Conservation (phyloP, 148 eudicot genomes). For the Selenicereus undatus region DNA sequence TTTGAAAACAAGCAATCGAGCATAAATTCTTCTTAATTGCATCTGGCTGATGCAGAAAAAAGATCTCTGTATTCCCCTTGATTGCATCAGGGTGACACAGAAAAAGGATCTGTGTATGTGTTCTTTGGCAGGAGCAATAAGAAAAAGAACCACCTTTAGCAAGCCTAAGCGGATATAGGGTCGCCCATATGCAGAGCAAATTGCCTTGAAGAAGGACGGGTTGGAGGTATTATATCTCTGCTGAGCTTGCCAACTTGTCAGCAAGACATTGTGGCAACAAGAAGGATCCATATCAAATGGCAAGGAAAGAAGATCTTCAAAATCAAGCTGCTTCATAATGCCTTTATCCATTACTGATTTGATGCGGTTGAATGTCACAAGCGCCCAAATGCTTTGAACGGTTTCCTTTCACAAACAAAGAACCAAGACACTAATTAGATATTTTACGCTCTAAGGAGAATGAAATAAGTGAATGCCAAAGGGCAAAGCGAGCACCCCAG, state of each 20-base stretch:
- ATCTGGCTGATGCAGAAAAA: slow-evolving; percentile 1
- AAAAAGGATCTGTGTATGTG: neutral
- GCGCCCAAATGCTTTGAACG: slow-evolving; percentile 40
- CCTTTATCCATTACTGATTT: slow-evolving; percentile 65
- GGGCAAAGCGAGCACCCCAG: neutral
- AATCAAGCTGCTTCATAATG: slow-evolving; percentile 72
- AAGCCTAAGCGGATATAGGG: slow-evolving; percentile 76
- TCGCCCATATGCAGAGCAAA: slow-evolving; percentile 78
- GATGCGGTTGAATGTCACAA: slow-evolving; percentile 60
- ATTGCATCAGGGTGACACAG: neutral
- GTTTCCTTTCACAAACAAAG: slow-evolving; percentile 39
- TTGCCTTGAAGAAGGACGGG: slow-evolving; percentile 76
- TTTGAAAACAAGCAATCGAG: neutral
- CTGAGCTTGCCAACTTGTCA: slow-evolving; percentile 58
- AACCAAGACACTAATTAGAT: slow-evolving; percentile 12
- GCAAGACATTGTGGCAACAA: slow-evolving; percentile 48
- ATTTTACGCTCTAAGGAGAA: neutral
- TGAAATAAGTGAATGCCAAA: neutral
- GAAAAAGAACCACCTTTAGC: slow-evolving; percentile 54
- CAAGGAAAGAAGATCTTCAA: slow-evolving; percentile 74
- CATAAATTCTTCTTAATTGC: neutral
- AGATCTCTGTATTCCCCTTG: neutral
- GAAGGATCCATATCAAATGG: slow-evolving; percentile 80
- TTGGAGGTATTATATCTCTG: slow-evolving; percentile 35
- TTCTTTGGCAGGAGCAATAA: neutral